These are phyloP conservation scores for Fragaria iinumae DNA, from an alignment of 306 rosid species.

Conservation along the genomic window DNA sequence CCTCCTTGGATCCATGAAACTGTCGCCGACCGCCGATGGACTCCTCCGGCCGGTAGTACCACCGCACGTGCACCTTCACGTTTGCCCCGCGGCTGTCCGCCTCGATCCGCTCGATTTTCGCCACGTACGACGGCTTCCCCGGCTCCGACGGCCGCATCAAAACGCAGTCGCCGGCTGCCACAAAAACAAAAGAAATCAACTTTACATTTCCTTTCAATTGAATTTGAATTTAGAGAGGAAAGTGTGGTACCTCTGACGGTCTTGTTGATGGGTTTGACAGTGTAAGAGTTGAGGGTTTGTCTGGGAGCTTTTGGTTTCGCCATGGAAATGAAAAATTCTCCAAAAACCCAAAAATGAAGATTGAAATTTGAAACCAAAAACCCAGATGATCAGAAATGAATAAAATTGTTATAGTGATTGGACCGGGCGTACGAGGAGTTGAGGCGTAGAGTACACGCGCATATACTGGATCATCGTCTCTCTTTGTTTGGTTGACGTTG, in stretches of 20 bases:
- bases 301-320: slow-evolving; percentile 82
- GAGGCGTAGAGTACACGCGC: neutral
- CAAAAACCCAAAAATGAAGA: neutral
- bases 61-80: slow-evolving; percentile 83
- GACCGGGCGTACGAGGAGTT: neutral
- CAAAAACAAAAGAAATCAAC: neutral
- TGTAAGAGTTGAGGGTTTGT: slow-evolving; percentile 91
- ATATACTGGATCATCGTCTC: neutral
- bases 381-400: neutral
- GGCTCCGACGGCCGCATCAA: slow-evolving; percentile 87
- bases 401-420: neutral
- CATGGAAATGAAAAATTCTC: slow-evolving; percentile 37
- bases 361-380: neutral
- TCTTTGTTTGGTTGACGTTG: neutral
- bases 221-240: neutral
- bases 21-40: slow-evolving; percentile 97
- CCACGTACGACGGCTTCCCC: slow-evolving; percentile 85
- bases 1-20: slow-evolving; percentile 95
- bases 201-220: neutral
- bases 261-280: slow-evolving; percentile 85
- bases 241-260: slow-evolving; percentile 51
- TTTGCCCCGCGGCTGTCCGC: slow-evolving; percentile 90
- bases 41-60: slow-evolving; percentile 99
- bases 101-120: slow-evolving; percentile 91
- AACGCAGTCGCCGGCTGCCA: slow-evolving; percentile 82